A percentile compares a stretch with the other conserved stretches of the same genome.
These are phyloP conservation scores for Leccinellum luteum DNA, from an alignment of 768 basidiomycete genomes.

Conservation along the genomic window DNA sequence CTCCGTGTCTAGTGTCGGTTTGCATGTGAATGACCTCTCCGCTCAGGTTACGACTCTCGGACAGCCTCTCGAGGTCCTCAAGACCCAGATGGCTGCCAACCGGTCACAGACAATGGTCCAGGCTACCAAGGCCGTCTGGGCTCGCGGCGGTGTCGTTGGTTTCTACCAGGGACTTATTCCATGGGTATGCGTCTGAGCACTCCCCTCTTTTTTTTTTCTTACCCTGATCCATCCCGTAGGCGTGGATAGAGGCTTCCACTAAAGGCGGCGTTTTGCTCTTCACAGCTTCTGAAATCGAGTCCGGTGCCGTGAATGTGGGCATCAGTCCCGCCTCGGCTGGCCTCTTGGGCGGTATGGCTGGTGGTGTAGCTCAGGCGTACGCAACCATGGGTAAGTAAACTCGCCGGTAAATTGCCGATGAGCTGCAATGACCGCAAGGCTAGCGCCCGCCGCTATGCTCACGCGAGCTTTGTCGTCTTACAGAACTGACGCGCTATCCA, in stretches of 20 bases:
- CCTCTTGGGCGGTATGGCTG: constrained; percentile 94
- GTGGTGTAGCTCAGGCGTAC: constrained; percentile 50
- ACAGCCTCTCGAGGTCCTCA: constrained; percentile 96
- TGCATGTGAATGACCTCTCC: constrained; percentile 1
- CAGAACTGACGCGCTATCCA: constrained; percentile 1
- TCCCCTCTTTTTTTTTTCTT: not conserved
- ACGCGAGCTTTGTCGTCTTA: constrained; percentile 12
- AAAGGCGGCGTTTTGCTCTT: constrained; percentile 97
- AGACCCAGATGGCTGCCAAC: constrained; percentile 99
- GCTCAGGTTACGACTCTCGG: constrained; percentile 92
- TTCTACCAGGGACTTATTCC: constrained; percentile 99
- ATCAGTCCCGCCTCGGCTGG: constrained; percentile 81
- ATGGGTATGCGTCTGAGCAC: constrained; percentile 62
- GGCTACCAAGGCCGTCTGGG: constrained; percentile 84
- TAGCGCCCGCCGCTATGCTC: constrained; percentile 18
- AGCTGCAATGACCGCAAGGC: constrained; percentile 20
- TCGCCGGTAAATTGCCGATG: not conserved
- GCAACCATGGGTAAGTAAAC: constrained; percentile 71
- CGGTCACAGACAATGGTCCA: constrained; percentile 87
- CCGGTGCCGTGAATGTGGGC: constrained; percentile 58
- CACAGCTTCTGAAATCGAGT: constrained; percentile 93
- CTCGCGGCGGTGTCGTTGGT: constrained; percentile 83
- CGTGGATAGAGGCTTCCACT: constrained; percentile 99
- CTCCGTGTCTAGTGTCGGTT: not conserved
- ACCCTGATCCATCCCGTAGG: constrained; percentile 44